phyloP scores from a whole-genome alignment of 2,329 filamentous ascomycete genomes.

The Leptographium galeiforme region DNA sequence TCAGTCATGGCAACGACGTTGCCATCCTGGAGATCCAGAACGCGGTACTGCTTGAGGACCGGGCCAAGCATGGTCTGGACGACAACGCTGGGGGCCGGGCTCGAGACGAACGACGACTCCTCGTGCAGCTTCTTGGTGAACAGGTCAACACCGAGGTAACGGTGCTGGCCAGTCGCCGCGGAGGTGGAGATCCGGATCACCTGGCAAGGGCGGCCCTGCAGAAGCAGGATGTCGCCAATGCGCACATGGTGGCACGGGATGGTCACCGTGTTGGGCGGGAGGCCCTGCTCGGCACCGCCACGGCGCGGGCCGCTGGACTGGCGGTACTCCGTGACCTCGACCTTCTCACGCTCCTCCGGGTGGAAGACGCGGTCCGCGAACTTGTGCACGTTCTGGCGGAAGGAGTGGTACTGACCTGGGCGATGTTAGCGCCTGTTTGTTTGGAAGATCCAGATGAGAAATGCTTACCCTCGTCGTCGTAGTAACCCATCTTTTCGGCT shows the following conservation, averaged over 20 bases:
- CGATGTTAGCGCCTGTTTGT: neutral
- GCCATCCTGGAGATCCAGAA: conserved; percentile 88
- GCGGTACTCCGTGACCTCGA: conserved; percentile 33
- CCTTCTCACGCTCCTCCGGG: conserved; percentile 32
- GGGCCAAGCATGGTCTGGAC: conserved; percentile 99
- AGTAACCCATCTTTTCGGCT: conserved; percentile 52
- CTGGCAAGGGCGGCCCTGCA: conserved; percentile 98
- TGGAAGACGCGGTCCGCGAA: conserved; percentile 41
- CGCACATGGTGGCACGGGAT: conserved; percentile 99
- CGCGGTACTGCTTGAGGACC: conserved; percentile 99
- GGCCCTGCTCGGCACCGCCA: conserved; percentile 18
- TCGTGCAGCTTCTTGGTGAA: conserved; percentile 99
- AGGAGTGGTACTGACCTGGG: conserved; percentile 44
- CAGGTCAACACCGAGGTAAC: conserved; percentile 98
- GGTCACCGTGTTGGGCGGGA: conserved; percentile 70
- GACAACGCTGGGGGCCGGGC: conserved; percentile 89
- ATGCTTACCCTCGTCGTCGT: conserved; percentile 46
- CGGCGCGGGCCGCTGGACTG: conserved; percentile 24
- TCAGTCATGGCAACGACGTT: conserved; percentile 92
- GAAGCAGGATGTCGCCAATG: conserved; percentile 95
- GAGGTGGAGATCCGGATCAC: conserved; percentile 99
- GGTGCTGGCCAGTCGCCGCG: conserved; percentile 95
- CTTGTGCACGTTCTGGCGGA: conserved; percentile 43
- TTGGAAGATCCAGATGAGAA: neutral
- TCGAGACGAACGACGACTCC: conserved; percentile 95